These are phyloP conservation scores for Zygosaccharomyces bailii DNA, from an alignment of 805 yeast species.

Conservation along the genomic window DNA sequence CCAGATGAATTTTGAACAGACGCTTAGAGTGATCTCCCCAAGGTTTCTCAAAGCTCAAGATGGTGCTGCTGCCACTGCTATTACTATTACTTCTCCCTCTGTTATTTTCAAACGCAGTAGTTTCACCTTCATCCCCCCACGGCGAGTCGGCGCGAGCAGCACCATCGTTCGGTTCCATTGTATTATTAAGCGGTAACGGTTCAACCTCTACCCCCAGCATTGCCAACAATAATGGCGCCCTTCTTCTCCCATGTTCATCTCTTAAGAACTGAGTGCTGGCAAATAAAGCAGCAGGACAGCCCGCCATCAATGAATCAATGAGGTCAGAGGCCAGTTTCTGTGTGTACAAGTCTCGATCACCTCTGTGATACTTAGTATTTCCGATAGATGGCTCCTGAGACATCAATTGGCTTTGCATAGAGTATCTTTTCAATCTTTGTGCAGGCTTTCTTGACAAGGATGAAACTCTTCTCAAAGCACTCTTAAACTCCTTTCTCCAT, in stretches of 20 bases:
- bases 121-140: constrained; percentile 1
- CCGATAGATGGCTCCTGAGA: constrained; percentile 3
- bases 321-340: constrained; percentile 41
- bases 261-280: constrained; percentile 69
- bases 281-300: constrained; percentile 70
- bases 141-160: background rate
- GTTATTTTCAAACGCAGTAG: background rate
- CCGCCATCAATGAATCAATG: constrained; percentile 54
- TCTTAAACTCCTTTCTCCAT: constrained; percentile 32
- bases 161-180: constrained; percentile 1
- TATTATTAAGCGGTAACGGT: constrained; percentile 24
- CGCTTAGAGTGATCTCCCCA: constrained; percentile 36
- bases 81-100: constrained; percentile 14
- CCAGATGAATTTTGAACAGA: constrained; percentile 63
- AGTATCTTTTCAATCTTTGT: constrained; percentile 10
- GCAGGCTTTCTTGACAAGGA: constrained; percentile 14
- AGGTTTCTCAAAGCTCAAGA: constrained; percentile 34
- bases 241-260: constrained; percentile 70
- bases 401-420: constrained; percentile 7
- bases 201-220: constrained; percentile 62
- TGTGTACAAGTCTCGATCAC: constrained; percentile 21
- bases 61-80: constrained; percentile 15
- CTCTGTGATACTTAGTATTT: constrained; percentile 6
- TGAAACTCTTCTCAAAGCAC: constrained; percentile 28
- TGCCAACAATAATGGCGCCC: constrained; percentile 80